Conservation (phyloP, 768 basidiomycete species). For the Lactarius vividus region DNA sequence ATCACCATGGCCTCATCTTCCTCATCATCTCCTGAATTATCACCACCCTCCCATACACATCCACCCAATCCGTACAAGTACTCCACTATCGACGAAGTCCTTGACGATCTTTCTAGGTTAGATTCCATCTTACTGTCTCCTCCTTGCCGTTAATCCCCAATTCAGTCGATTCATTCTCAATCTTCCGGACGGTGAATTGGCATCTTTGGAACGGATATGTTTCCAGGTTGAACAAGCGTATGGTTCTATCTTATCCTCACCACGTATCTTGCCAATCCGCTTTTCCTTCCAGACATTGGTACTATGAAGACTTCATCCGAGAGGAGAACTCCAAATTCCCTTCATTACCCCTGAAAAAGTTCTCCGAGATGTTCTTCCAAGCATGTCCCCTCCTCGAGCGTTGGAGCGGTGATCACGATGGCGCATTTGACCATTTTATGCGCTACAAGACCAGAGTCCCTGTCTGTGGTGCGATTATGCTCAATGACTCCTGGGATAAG, state of each 20-base stretch:
- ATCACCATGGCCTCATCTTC: conserved; percentile 69
- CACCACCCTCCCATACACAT: conserved; percentile 38
- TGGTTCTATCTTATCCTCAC: conserved; percentile 35
- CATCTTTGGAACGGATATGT: conserved; percentile 88
- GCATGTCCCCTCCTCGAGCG: conserved; percentile 79
- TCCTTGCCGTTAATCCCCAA: conserved; percentile 24
- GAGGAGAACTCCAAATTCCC: conserved; percentile 87
- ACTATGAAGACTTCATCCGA: conserved; percentile 97
- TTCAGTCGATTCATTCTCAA: conserved; percentile 92
- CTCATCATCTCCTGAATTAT: conserved; percentile 74
- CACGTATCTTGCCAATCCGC: conserved; percentile 24
- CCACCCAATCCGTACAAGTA: conserved; percentile 62
- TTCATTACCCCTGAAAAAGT: conserved; percentile 84
- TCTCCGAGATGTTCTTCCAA: conserved; percentile 88
- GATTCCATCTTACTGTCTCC: conserved; percentile 18
- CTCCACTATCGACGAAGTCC: conserved; percentile 71
- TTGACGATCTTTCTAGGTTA: conserved; percentile 89
- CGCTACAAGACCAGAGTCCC: conserved; percentile 96
- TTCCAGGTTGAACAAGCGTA: conserved; percentile 99
- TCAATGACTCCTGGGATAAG: conserved; percentile 92
- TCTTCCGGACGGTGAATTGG: conserved; percentile 89
- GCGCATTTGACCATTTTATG: conserved; percentile 88
- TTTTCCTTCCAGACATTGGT: conserved; percentile 80
- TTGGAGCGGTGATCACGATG: conserved; percentile 82
- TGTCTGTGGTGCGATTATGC: conserved; percentile 95